Percentiles rank a stretch among this genome's conserved stretches.
Conservation (phyloP, 352 stramenopile genomes). For the Globisporangium barbulae region DNA sequence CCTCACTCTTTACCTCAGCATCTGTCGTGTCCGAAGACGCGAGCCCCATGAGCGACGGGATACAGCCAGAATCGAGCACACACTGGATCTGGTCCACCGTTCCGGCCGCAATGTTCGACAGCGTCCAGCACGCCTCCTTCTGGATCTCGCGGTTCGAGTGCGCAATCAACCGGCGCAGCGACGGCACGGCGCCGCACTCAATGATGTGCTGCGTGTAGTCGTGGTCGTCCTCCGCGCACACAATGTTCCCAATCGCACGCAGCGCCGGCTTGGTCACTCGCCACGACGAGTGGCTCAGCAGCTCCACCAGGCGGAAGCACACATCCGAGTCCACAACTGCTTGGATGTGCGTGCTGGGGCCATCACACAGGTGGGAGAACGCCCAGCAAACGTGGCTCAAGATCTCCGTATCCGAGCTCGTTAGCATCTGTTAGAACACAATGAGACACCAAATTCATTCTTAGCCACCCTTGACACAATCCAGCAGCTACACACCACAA, state of each 20-base stretch:
- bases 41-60: conserved; percentile 93
- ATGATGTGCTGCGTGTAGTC: conserved; percentile 95
- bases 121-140: conserved; percentile 96
- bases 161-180: conserved; percentile 91
- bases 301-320: conserved; percentile 91
- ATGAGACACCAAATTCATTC: conserved; percentile 17
- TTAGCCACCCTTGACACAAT: neutral
- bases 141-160: conserved; percentile 98
- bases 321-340: conserved; percentile 90
- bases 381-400: conserved; percentile 95
- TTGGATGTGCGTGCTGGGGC: conserved; percentile 95
- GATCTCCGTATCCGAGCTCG: conserved; percentile 94
- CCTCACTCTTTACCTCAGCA: conserved; percentile 96
- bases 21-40: conserved; percentile 91
- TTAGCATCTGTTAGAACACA: conserved; percentile 76
- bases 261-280: conserved; percentile 96
- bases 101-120: conserved; percentile 98
- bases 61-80: conserved; percentile 95
- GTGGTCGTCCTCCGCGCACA: conserved; percentile 95
- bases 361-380: conserved; percentile 97
- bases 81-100: conserved; percentile 97
- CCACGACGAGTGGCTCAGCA: conserved; percentile 92
- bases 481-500: neutral
- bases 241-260: conserved; percentile 98
- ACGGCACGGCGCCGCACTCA: conserved; percentile 94